A percentile compares a stretch with the other conserved stretches of the same genome.
These are phyloP conservation scores for Astragalus glycyphyllos DNA, from an alignment of 306 rosid genomes.

Conservation along the genomic window DNA sequence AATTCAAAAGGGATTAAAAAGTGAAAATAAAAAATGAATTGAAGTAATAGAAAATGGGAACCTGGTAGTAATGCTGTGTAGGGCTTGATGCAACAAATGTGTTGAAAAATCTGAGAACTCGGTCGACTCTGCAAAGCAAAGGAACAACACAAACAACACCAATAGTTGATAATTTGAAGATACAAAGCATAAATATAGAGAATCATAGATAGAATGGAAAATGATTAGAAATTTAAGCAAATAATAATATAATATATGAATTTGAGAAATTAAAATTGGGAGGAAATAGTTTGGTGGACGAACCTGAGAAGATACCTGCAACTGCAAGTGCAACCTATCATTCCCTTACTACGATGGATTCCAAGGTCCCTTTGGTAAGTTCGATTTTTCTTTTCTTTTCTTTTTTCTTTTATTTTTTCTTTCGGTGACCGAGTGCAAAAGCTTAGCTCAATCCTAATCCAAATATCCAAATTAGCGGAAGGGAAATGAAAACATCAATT, in stretches of 20 bases:
- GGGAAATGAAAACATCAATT: no score
- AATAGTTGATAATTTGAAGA: not conserved
- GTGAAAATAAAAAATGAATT: slow-evolving; percentile 9
- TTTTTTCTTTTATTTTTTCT: not conserved
- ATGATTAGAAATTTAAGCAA: no score
- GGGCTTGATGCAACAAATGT: slow-evolving; percentile 42
- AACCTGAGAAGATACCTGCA: slow-evolving; percentile 44
- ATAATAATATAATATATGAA: no score
- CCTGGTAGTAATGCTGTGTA: slow-evolving; percentile 49
- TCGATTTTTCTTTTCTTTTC: no score
- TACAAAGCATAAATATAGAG: not conserved
- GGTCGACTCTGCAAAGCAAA: slow-evolving; percentile 58
- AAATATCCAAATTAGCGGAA: no score
- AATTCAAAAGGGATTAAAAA: not conserved
- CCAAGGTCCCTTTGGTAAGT: no score
- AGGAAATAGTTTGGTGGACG: not conserved
- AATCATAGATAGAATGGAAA: no score
- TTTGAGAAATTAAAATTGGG: no score
- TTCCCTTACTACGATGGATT: slow-evolving; percentile 13
- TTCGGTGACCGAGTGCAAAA: no score
- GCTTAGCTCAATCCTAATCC: no score
- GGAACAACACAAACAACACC: not conserved
- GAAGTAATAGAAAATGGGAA: slow-evolving; percentile 28
- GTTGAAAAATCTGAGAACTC: slow-evolving; percentile 54
- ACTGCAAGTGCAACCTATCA: slow-evolving; percentile 15